Conservation (phyloP, 768 basidiomycete genomes). For the Mycena albidolilacea region DNA sequence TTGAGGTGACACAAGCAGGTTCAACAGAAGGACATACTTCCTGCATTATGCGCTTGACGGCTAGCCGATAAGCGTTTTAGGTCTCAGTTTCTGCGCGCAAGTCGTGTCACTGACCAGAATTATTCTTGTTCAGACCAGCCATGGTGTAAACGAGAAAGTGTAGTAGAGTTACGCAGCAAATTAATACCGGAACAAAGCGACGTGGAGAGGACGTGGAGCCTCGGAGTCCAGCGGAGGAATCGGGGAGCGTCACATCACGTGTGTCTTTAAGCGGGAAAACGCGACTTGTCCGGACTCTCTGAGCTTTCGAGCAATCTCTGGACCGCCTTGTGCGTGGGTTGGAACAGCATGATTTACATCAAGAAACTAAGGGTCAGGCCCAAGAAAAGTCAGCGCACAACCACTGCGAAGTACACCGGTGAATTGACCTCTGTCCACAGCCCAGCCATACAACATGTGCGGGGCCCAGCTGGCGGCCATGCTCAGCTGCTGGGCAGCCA, state of each 20-base stretch:
- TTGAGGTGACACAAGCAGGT: background rate
- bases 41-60: conserved; percentile 97
- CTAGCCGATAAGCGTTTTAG: conserved; percentile 53
- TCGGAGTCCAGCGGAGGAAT: too few relatives aligned
- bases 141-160: conserved; percentile 37
- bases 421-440: conserved; percentile 47
- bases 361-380: conserved; percentile 87
- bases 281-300: conserved; percentile 9
- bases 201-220: conserved; percentile 28
- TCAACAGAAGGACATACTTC: conserved; percentile 57
- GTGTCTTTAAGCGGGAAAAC: background rate
- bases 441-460: conserved; percentile 68
- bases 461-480: conserved; percentile 79
- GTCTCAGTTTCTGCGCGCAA: conserved; percentile 4
- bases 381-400: conserved; percentile 70
- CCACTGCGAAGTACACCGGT: background rate
- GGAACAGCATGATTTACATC: conserved; percentile 71
- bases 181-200: background rate
- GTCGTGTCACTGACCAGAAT: conserved; percentile 72
- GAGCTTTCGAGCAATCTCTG: conserved; percentile 5
- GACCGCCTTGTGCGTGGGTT: conserved; percentile 19
- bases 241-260: background rate
- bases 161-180: conserved; percentile 22
- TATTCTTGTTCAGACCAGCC: conserved; percentile 85
- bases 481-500: conserved; percentile 91